Base-by-base conservation (phyloP, 2,329 filamentous ascomycete genomes). In the Aurifilum marmelostoma region DNA sequence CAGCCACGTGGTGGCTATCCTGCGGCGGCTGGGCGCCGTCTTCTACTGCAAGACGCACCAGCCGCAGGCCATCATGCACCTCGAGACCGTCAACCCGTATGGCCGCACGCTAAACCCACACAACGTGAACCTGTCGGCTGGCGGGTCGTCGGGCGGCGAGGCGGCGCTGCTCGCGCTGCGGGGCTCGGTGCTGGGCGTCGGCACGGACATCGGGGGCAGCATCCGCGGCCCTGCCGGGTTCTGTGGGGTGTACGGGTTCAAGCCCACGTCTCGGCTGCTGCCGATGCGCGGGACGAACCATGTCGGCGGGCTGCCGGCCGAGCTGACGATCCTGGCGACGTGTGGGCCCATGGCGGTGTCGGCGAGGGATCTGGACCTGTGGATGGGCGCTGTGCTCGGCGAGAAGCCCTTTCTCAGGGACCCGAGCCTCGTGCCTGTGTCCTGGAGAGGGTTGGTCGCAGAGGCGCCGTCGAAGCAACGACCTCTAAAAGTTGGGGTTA, bases 11-110 rank as follows among this genome's bases (percentile, higher is more conserved):
- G 83, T 90, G 0, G 80, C 83, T 0, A 79, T 90, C 1, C 78
- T 92, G 12, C 79, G 85, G 50, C 80, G 79, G 21, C 80, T 88
- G 0, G 90, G 90, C 1, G 90, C 89, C 1, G 83, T 91, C 1
- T 81, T 89, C 61, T 89, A 90, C 74, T 86, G 87, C 69, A 91
- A 92, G 76, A 92, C 91, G 0, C 92, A 91, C 67, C 84, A 91
- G 7, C 89, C 90, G 0, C 87, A 88, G 73, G 84, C 82, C 0
- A 78, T 88, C 62, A 83, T 82, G 76, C 81, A 82, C 21, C 75
- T 89, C 50, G 89, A 91, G 74, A 86, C 83, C 3, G 83, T 84
- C 54, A 91, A 89, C 73, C 77, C 91, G 27, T 88, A 86, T 68
- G 89, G 89, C 1, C 83, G 86, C 43, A 87, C 87, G 0, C 78